Base-by-base conservation (phyloP, 2,329 filamentous ascomycete species). In the Clathrospora elynae region DNA sequence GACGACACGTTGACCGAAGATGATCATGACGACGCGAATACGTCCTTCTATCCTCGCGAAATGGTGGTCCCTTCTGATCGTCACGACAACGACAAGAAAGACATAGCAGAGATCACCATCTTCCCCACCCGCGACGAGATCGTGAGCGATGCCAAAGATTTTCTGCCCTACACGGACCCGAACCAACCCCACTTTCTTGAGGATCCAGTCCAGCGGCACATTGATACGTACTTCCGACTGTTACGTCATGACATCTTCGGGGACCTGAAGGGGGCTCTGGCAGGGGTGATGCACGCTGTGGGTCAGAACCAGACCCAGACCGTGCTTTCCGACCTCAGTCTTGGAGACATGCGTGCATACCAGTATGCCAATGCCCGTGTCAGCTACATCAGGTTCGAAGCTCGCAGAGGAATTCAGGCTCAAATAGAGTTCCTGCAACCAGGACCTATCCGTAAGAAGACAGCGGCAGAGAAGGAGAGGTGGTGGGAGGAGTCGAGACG, bases 61-160 rank as follows among this genome's bases (percentile, higher is more conserved):
- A 2, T 64, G 1, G 36, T 57, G 0, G 37, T 62, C 1, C 64
- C 65, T 1, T 40, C 42, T 2, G 35, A 52, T 17, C 55, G 63
- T 5, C 59, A 69, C 30, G 58, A 70, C 19, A 71, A 71, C 18
- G 67, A 71, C 37, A 56, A 62, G 6, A 42, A 16, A 5, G 60
- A 69, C 33, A 69, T 71, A 4, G 29, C 46, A 0, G 24, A 63
- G 0, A 59, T 71, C n/a, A 17, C 43, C 4, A 59, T 70, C 4
- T 62, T 71, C 4, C 67, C 68, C 0, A 68, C 64, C 1, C 48
- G 43, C 2, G 51, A 58, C 10, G 67, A 71, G 35, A 62, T 70
- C 2, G 31, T 58, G 38, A 59, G 74, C 70, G 32, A 75, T 66
- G 3, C 55, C 61, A 37, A 77, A 19, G 64, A 69, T 7, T 68